Percentiles rank a stretch among this genome's conserved stretches.
These are phyloP conservation scores for Tillandsia fasciculata DNA, from an alignment of 176 grass and related monocot species.

Conservation along the genomic window DNA sequence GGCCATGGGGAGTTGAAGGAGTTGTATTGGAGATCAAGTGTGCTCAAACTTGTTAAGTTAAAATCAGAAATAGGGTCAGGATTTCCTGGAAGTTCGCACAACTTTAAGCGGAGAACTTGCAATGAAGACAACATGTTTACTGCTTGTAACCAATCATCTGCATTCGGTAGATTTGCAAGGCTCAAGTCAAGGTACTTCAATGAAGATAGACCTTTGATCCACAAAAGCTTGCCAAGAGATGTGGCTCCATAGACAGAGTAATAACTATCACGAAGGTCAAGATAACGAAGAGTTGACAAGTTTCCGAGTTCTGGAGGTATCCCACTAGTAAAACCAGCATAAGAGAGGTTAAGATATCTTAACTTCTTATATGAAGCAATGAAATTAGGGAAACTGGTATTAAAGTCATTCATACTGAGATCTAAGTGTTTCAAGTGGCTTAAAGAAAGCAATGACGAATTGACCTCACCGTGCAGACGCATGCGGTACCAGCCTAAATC, in stretches of 20 bases:
- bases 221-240: background rate
- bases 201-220: conserved; percentile 11
- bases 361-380: background rate
- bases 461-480: no score
- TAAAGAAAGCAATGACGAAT: conserved; percentile 2
- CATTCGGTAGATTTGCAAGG: background rate
- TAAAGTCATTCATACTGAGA: no score
- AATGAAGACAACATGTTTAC: conserved; percentile 20
- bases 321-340: conserved; percentile 7
- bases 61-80: background rate
- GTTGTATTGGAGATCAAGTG: no score
- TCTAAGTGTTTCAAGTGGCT: no score
- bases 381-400: background rate
- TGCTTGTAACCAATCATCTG: background rate
- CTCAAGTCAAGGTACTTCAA: conserved; percentile 8
- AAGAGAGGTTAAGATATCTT: conserved; percentile 24
- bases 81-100: background rate
- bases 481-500: no score
- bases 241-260: no score
- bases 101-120: background rate
- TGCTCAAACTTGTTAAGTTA: no score
- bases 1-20: no score
- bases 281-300: conserved; percentile 22
- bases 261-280: background rate
- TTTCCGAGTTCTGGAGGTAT: conserved; percentile 37